phyloP scores from a whole-genome alignment of 2,329 filamentous ascomycete genomes.

The Fonsecaea nubica region DNA sequence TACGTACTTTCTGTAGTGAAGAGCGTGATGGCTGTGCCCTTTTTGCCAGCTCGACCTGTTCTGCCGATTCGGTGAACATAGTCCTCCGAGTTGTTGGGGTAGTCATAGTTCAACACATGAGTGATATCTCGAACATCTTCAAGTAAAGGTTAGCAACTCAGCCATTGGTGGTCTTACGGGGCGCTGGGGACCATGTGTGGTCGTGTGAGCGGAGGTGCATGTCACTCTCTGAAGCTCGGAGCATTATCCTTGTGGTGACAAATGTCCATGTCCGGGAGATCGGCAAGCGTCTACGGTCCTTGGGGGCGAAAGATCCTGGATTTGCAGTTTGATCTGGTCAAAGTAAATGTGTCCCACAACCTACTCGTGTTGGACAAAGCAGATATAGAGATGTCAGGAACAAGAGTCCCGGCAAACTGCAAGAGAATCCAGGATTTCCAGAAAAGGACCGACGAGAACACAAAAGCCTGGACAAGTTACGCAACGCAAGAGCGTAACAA shows the following conservation, averaged over 20 bases:
- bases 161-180: slow-evolving; percentile 56
- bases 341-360: slow-evolving; percentile 62
- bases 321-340: slow-evolving; percentile 78
- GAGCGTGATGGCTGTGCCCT: slow-evolving; percentile 95
- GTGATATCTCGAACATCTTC: slow-evolving; percentile 99
- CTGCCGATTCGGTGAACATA: slow-evolving; percentile 73
- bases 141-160: slow-evolving; percentile 76
- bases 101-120: slow-evolving; percentile 99
- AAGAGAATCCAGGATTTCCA: slow-evolving; percentile 81
- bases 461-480: slow-evolving; percentile 87
- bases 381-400: slow-evolving; percentile 33
- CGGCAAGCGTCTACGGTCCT: slow-evolving; percentile 67
- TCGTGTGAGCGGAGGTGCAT: slow-evolving; percentile 65
- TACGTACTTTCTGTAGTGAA: slow-evolving; percentile 98
- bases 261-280: slow-evolving; percentile 55
- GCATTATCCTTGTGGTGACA: slow-evolving; percentile 46
- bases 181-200: slow-evolving; percentile 60
- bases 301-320: slow-evolving; percentile 67
- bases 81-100: slow-evolving; percentile 87
- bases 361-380: slow-evolving; percentile 36
- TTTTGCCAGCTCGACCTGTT: slow-evolving; percentile 77
- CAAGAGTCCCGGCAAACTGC: slow-evolving; percentile 39
- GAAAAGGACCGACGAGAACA: slow-evolving; percentile 73
- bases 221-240: slow-evolving; percentile 63
- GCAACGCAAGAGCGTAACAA: slow-evolving; percentile 81